Conservation (phyloP, 2,329 filamentous ascomycete genomes). For the Neodidymelliopsis sp. region DNA sequence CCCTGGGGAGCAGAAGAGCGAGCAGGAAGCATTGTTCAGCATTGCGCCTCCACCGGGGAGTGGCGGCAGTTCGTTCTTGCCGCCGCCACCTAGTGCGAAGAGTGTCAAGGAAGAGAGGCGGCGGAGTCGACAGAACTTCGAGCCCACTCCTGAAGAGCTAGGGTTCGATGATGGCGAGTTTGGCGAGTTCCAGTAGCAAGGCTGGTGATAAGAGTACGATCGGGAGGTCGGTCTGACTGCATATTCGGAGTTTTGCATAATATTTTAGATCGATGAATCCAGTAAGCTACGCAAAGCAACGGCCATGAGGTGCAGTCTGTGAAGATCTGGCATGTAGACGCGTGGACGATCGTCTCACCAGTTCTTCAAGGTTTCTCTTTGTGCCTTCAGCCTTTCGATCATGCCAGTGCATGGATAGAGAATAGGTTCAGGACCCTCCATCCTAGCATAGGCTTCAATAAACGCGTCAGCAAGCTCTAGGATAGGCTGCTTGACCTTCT, state of each 20-base stretch:
- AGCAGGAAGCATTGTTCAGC: constrained; percentile 68
- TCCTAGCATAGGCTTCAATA: constrained; percentile 6
- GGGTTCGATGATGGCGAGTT: constrained; percentile 90
- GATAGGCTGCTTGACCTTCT: constrained; percentile 5
- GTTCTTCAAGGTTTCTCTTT: neutral
- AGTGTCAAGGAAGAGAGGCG: constrained; percentile 69
- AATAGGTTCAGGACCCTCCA: neutral
- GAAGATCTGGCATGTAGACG: too few species aligned
- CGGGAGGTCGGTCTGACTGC: constrained; percentile 11
- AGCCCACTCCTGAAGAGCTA: constrained; percentile 63
- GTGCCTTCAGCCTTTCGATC: neutral
- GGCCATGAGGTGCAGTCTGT: too few species aligned
- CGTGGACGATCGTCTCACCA: constrained; percentile 1
- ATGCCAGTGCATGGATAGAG: neutral
- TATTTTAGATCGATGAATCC: constrained; percentile 15
- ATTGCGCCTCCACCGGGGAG: constrained; percentile 72
- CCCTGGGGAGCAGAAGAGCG: constrained; percentile 44
- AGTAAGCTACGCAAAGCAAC: too few species aligned
- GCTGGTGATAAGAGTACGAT: neutral
- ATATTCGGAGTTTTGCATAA: constrained; percentile 28
- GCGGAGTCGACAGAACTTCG: constrained; percentile 56
- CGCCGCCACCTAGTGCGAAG: constrained; percentile 71
- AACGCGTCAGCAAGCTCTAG: constrained; percentile 13
- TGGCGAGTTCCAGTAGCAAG: constrained; percentile 73
- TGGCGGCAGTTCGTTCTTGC: constrained; percentile 58